phyloP scores from a whole-genome alignment of 768 basidiomycete species.

The Rhodotorula babjevae region DNA sequence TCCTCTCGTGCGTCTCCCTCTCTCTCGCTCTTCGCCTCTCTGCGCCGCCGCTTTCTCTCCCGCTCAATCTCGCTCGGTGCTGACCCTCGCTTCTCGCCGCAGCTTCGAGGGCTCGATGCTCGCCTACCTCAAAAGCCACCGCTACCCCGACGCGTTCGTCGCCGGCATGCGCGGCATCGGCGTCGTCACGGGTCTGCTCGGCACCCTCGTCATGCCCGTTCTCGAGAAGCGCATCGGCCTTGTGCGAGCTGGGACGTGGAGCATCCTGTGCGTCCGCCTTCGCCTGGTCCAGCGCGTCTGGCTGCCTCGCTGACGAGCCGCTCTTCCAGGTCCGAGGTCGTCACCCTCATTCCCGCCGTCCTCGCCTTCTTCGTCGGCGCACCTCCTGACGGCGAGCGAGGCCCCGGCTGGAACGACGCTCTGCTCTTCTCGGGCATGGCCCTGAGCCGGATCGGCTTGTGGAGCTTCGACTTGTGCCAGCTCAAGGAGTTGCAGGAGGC shows the following conservation, averaged over 20 bases:
- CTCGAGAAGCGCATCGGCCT: conserved; percentile 52
- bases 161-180: conserved; percentile 52
- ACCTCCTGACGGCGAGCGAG: conserved; percentile 27
- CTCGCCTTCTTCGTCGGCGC: conserved; percentile 49
- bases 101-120: conserved; percentile 58
- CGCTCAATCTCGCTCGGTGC: too few species aligned
- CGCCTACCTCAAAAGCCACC: conserved; percentile 53
- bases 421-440: conserved; percentile 54
- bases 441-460: conserved; percentile 53
- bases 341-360: conserved; percentile 53
- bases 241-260: conserved; percentile 55
- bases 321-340: conserved; percentile 48
- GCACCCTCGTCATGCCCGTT: conserved; percentile 52
- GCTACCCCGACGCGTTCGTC: conserved; percentile 54
- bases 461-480: conserved; percentile 57
- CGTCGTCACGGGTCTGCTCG: conserved; percentile 51
- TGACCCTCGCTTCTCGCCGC: not conserved
- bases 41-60: too few species aligned
- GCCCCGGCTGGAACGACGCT: conserved; percentile 47
- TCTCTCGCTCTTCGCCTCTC: not conserved
- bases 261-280: conserved; percentile 50
- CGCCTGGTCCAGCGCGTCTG: too few species aligned
- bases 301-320: not conserved
- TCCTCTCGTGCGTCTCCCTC: conserved; percentile 44
- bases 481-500: conserved; percentile 54